These are phyloP conservation scores for Ballota nigra DNA, from an alignment of 257 asterid genomes.

Conservation along the genomic window DNA sequence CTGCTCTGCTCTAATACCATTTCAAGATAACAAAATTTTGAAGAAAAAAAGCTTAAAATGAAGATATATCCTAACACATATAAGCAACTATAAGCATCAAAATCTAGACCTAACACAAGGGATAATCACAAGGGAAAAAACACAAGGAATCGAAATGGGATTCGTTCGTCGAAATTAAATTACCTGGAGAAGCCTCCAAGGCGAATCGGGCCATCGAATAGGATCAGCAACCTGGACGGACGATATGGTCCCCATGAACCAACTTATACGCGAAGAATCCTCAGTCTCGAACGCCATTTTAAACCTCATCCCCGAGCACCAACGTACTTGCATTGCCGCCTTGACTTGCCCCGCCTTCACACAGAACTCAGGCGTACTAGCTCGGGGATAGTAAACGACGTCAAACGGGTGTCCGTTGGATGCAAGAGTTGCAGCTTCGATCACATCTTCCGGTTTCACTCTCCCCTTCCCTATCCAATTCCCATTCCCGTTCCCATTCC, in stretches of 20 bases:
- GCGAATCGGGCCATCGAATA: conserved; percentile 90
- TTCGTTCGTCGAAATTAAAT: conserved; percentile 3
- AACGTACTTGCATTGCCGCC: conserved; percentile 58
- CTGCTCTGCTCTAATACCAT: not conserved
- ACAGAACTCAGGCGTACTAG: conserved; percentile 90
- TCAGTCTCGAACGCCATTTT: conserved; percentile 96
- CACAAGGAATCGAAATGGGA: not conserved
- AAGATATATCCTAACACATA: not conserved
- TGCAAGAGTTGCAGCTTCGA: conserved; percentile 76
- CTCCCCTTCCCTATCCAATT: conserved; percentile 37
- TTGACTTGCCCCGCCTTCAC: conserved; percentile 74
- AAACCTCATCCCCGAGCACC: conserved; percentile 95
- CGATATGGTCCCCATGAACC: conserved; percentile 95
- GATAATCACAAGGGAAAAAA: not conserved
- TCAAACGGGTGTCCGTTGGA: conserved; percentile 69
- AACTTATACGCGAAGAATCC: conserved; percentile 91
- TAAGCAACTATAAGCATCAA: not conserved
- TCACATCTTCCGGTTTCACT: conserved; percentile 66
- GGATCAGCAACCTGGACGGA: conserved; percentile 82
- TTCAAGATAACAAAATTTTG: not conserved
- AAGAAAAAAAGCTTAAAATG: not conserved
- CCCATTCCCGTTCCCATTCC: conserved; percentile 32
- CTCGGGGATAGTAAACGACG: conserved; percentile 87
- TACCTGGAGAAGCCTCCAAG: conserved; percentile 98
- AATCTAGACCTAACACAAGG: not conserved